Conservation (phyloP, 768 basidiomycete genomes). For the Rhizopogon vesiculosus region DNA sequence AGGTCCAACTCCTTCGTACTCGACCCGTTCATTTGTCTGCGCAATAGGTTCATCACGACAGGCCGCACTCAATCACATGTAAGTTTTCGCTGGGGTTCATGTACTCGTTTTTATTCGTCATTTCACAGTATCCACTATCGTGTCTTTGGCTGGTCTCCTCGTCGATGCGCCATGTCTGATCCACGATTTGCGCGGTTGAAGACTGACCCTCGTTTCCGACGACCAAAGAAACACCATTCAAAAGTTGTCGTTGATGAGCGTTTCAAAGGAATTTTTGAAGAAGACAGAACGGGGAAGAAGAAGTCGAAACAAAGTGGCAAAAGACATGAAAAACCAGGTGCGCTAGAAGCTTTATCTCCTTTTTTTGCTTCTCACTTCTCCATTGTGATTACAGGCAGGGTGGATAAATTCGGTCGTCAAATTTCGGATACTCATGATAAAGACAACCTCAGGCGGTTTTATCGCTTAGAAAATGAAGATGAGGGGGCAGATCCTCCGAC, state of each 20-base stretch:
- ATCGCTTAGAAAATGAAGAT: slow-evolving; percentile 56
- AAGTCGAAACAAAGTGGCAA: slow-evolving; percentile 31
- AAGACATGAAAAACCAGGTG: slow-evolving; percentile 6
- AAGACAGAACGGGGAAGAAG: slow-evolving; percentile 30
- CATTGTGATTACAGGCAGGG: slow-evolving; percentile 33
- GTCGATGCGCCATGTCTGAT: slow-evolving; percentile 53
- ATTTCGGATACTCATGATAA: slow-evolving; percentile 64
- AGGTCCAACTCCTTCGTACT: too few relatives aligned
- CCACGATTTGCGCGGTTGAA: slow-evolving; percentile 84
- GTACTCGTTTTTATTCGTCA: background rate
- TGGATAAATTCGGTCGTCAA: slow-evolving; percentile 88
- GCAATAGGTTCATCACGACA: too few relatives aligned
- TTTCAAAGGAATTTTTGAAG: slow-evolving; percentile 75
- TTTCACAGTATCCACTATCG: background rate
- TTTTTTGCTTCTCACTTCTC: background rate
- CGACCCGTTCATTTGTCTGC: too few relatives aligned
- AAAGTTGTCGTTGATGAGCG: slow-evolving; percentile 91
- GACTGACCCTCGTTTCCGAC: slow-evolving; percentile 90
- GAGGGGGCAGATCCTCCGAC: slow-evolving; percentile 26
- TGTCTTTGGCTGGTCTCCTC: background rate
- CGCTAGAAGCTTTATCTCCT: slow-evolving; percentile 4
- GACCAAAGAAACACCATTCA: slow-evolving; percentile 69
- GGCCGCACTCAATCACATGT: background rate
- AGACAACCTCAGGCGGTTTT: slow-evolving; percentile 77
- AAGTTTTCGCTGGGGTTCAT: background rate